Base-by-base conservation (phyloP, 2,329 filamentous ascomycete genomes). In the Tolypocladium pustulatum region DNA sequence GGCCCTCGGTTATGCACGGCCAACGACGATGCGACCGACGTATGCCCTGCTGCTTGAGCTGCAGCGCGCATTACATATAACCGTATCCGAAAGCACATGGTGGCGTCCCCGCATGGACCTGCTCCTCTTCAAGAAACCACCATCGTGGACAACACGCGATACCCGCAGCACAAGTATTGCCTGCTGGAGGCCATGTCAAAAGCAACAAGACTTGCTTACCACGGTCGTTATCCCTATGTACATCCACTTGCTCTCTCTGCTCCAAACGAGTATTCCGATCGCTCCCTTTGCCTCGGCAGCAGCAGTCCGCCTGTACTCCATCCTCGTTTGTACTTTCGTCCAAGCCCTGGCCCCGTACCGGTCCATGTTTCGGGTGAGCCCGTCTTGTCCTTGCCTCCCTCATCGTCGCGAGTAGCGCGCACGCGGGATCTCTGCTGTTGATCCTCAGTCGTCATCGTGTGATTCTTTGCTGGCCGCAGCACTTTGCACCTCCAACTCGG, bases 1-100 rank as follows among this genome's bases (percentile, higher is more conserved):
- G 70, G 62, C 71, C 71, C 68, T 73, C 71, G 70, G 71, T 62
- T 73, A 73, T 73, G 71, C 71, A 73, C 30, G 49, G 49, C 49
- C 41, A 43, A 27, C 41, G 32, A 43, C 37, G 40, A 54, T 54
- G 10, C n/a, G 22, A 17, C 25, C n/a, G 22, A 17, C 25, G 25
- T 38, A 25, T n/a, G 52, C 53, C 13, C 36, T 40, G 2, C 53
- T 40, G 25, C 36, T 55, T 55, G 53, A 36, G 30, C 30, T 53
- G 49, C 49, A 53, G 49, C 30, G 30, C 20, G 49, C 49, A 22
- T 52, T 52, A 37, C 54, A 43, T 25, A 13, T 20, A 32, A 46
- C 40, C 54, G 54, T 30, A 59, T 59, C 58, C 20, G 41, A 57
- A 41, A 7, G 38, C 38, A 41, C 52, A 57, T 58, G 58, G 56